phyloP scores from a whole-genome alignment of 2,329 filamentous ascomycete genomes.

The Clarireedia monteithiana region DNA sequence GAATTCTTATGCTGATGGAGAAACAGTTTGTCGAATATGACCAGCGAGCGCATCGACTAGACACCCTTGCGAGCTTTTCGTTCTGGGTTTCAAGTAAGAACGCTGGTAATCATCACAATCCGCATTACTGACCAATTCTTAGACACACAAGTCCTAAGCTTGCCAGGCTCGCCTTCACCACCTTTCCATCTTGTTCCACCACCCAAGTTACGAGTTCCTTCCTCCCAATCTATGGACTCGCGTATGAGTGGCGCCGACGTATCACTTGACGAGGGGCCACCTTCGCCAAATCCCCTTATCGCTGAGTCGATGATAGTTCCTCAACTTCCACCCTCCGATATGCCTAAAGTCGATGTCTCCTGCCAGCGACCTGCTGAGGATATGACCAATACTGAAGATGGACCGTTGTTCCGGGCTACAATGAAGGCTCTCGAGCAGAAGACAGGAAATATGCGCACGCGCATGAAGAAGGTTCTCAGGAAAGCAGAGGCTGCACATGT shows the following conservation, averaged over 20 bases:
- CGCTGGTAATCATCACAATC: background rate
- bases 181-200: constrained; percentile 66
- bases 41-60: constrained; percentile 78
- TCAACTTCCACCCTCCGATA: constrained; percentile 16
- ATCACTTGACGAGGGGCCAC: constrained; percentile 44
- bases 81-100: constrained; percentile 83
- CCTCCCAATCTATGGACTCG: constrained; percentile 78
- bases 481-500: constrained; percentile 82
- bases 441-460: constrained; percentile 84
- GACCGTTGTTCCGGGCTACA: constrained; percentile 89
- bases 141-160: constrained; percentile 36
- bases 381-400: constrained; percentile 78
- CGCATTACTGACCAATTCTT: constrained; percentile 15
- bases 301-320: constrained; percentile 29
- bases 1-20: constrained; percentile 14
- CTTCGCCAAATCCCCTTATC: constrained; percentile 41
- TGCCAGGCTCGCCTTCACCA: constrained; percentile 61
- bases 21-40: constrained; percentile 90
- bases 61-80: constrained; percentile 85
- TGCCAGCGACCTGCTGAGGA: constrained; percentile 82
- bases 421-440: constrained; percentile 96
- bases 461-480: constrained; percentile 95
- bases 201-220: constrained; percentile 74
- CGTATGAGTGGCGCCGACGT: constrained; percentile 65
- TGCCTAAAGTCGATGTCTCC: constrained; percentile 78